phyloP scores from a whole-genome alignment of 140 eudicot species.

The Cichorium intybus region DNA sequence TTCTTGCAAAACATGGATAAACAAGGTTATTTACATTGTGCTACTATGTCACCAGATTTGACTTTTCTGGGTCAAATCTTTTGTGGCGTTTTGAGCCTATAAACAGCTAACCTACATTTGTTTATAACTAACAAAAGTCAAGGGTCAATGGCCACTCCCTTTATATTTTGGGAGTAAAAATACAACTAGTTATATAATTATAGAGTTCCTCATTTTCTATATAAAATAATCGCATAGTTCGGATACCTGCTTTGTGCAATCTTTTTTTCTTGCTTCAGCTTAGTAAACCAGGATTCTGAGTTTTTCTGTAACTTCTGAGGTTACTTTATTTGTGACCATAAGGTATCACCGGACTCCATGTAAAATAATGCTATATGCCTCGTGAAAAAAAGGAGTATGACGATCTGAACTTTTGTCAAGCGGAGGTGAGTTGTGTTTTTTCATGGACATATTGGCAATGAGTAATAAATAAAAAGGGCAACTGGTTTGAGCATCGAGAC shows the following conservation, averaged over 20 bases:
- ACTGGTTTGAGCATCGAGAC: background rate
- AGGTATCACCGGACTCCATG: too few relatives aligned
- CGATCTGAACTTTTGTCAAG: too few relatives aligned
- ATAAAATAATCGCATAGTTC: background rate
- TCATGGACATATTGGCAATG: too few relatives aligned
- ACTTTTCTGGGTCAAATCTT: slow-evolving; percentile 34
- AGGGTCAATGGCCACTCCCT: background rate
- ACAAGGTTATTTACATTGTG: slow-evolving; percentile 15
- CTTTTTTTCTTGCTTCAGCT: background rate
- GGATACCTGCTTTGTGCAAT: background rate
- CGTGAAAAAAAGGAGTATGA: too few relatives aligned
- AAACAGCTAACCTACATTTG: slow-evolving; percentile 25
- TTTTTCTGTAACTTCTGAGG: background rate
- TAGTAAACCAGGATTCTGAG: too few relatives aligned
- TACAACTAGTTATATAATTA: too few relatives aligned
- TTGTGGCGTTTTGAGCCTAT: slow-evolving; percentile 34
- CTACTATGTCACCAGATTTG: slow-evolving; percentile 21
- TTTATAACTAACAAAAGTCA: slow-evolving; percentile 25
- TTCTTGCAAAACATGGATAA: slow-evolving; percentile 16
- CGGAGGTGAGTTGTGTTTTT: too few relatives aligned
- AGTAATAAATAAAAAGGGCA: too few relatives aligned
- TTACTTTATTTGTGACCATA: too few relatives aligned
- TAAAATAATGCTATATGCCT: too few relatives aligned
- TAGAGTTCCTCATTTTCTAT: background rate
- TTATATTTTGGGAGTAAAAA: background rate